phyloP scores from a whole-genome alignment of 176 grass and related monocot species.

The Bolboschoenus planiculmis region DNA sequence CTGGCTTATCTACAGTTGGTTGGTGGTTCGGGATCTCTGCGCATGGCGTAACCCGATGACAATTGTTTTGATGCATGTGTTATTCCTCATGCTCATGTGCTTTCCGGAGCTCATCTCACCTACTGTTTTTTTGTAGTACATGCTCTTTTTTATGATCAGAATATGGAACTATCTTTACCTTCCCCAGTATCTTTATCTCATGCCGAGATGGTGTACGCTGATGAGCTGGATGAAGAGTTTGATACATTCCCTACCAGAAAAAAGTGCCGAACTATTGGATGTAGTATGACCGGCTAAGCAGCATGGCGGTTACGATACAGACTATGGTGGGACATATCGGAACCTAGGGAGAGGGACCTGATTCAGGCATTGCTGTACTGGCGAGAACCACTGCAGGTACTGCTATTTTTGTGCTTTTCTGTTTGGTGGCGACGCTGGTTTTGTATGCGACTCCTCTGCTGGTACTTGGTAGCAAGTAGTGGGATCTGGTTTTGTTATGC shows the following conservation, averaged over 20 bases:
- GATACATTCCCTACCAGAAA: conserved; percentile 71
- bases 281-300: conserved; percentile 89
- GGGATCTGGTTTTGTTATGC: conserved; percentile 87
- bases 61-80: conserved; percentile 76
- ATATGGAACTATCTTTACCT: conserved; percentile 92
- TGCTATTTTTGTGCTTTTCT: conserved; percentile 76
- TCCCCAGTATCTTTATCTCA: conserved; percentile 79
- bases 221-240: conserved; percentile 93
- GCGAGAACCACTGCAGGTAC: conserved; percentile 90
- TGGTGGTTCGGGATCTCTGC: conserved; percentile 87
- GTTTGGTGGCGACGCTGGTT: conserved; percentile 60
- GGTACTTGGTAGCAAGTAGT: conserved; percentile 58
- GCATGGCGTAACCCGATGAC: conserved; percentile 88
- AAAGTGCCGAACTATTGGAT: conserved; percentile 43
- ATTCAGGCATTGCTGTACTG: conserved; percentile 88
- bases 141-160: conserved; percentile 94
- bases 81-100: conserved; percentile 86
- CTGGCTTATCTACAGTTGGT: conserved; percentile 57
- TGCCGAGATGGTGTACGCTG: conserved; percentile 67
- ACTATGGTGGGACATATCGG: conserved; percentile 83
- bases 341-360: conserved; percentile 88
- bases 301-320: conserved; percentile 81
- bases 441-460: conserved; percentile 81
- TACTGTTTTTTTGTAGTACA: conserved; percentile 81
- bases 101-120: conserved; percentile 90